Base-by-base conservation (phyloP, 2,329 filamentous ascomycete genomes). In the Neodidymelliopsis sp. region DNA sequence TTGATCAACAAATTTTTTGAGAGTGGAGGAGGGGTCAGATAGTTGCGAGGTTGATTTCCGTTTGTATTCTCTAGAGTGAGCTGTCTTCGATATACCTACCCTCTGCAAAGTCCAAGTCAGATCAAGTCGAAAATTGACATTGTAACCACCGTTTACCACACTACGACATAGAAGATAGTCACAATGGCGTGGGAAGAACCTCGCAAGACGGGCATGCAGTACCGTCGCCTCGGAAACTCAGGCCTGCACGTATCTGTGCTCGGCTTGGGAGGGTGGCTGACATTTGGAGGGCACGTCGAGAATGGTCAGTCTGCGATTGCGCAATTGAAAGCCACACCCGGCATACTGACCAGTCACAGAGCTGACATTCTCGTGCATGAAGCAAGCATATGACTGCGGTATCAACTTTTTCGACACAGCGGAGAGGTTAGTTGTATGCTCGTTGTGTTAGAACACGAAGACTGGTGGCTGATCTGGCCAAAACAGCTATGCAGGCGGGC, bases 201-300 rank as follows among this genome's bases (percentile, higher is more conserved):
- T 24, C 51, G 64, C 12, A 64, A 65, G 27, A 67, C 64, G n/a
- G 64, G 64, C n/a, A 67, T 67, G 64, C 58, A 86, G 62, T 90
- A 90, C 73, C 84, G 87, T 60, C 84, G 84, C 73, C 80, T 90
- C 8, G 87, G 88, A 61, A 83, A 84, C 36, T 88, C 87, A 9
- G 88, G 88, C 38, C 79, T 91, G 19, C 84, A 90, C 69, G 87
- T 91, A 16, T 91, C 87, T 18, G 81, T 84, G 25, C 86, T 91
- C 50, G 86, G 85, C 8, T 77, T 91, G 5, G 88, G 76, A 41
- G 74, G 74, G 44, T 77, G 73, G 74, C 78, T 91, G 50, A 91
- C 88, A 2, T 66, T 66, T 34, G 88, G 88, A 46, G 87, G 87
- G 19, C 86, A 89, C 59, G 84, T 90, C 19, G 84, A 86, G 45